Evolutionary conservation across 345 rosid species (phyloP), one percentile per base, ranked within the genome.

Genomic region (Microthlaspi erraticum): DNA sequence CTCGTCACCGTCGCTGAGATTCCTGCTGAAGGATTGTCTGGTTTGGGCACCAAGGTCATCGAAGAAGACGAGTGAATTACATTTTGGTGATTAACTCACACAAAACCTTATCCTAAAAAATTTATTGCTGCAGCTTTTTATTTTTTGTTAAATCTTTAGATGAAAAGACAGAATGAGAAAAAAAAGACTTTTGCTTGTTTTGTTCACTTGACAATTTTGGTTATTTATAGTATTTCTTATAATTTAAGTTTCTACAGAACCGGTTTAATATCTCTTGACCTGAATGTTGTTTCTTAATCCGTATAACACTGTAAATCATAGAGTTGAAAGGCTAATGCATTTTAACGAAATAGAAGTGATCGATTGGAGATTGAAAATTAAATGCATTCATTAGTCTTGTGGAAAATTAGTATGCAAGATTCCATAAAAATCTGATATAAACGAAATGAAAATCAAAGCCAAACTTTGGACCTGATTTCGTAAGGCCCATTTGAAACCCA

Each of bases 1-100:
- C 87, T 85, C 3, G 89, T 85, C 12, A 83, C 87, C 0, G 86
- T 80, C 9, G 71, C 89, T 1, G 85, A 83, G 76, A 72, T 80
- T 69, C 87, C 86, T 0, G 75, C 82, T 1, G 83, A 85, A 83
- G 87, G 85, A 5, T 34, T 85, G 36, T 70, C 54, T 53, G 87
- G 87, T 14, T 70, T 83, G 66, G 84, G 85, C 52, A 85, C 89
- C 33, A 83, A 80, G 72, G 76, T 80, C 48, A 80, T 85, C 23
- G 89, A 83, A 14, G 87, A 85, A 23, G 89, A 85, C 26, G 87
- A 83, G 48, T 84, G 76, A 77, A 29, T 11, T 68, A 54, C 33
- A 11, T 13, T 7, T n/a, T 52, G 56, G 68, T 60, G 9, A 17
- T 62, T 8, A 49, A 8, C 0, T 56, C 37, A 48, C 52, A 3